Percentiles rank a stretch among this genome's conserved stretches.
phyloP scores from a whole-genome alignment of 23 red algal genomes.

The Porphyridium purpureum region DNA sequence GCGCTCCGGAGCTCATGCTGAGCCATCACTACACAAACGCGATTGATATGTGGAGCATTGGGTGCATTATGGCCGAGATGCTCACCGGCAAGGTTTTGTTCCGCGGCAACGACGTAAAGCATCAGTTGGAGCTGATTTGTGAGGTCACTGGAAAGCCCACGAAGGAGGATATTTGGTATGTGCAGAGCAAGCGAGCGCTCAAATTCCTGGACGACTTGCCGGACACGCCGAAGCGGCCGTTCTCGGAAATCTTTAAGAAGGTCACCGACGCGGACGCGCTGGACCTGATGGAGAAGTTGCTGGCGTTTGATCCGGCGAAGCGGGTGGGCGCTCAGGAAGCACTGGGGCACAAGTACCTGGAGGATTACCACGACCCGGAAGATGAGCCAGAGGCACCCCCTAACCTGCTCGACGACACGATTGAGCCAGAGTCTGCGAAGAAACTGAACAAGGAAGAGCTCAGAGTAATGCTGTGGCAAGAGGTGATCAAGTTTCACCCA shows the following conservation, averaged over 20 bases:
- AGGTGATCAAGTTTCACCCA: slow-evolving; percentile 44
- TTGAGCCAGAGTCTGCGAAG: slow-evolving; percentile 51
- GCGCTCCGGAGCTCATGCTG: slow-evolving; percentile 88
- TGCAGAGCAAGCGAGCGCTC: slow-evolving; percentile 25
- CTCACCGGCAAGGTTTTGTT: slow-evolving; percentile 60
- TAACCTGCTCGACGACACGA: slow-evolving; percentile 3
- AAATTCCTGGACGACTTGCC: slow-evolving; percentile 34
- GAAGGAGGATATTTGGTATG: slow-evolving; percentile 10
- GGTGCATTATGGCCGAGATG: slow-evolving; percentile 85
- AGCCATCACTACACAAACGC: slow-evolving; percentile 52
- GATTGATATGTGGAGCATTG: slow-evolving; percentile 93
- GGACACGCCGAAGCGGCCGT: background rate
- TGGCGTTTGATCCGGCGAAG: slow-evolving; percentile 68
- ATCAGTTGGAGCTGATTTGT: slow-evolving; percentile 62
- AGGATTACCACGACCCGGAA: slow-evolving; percentile 33
- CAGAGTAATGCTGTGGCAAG: slow-evolving; percentile 49
- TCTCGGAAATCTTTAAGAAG: slow-evolving; percentile 17
- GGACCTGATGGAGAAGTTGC: slow-evolving; percentile 63
- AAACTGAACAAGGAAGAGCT: slow-evolving; percentile 35
- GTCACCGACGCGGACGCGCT: slow-evolving; percentile 17
- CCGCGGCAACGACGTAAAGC: slow-evolving; percentile 65
- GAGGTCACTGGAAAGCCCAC: slow-evolving; percentile 40
- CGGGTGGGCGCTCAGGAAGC: slow-evolving; percentile 61
- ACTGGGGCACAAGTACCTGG: slow-evolving; percentile 63
- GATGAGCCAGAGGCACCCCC: slow-evolving; percentile 23